These are phyloP conservation scores for Puccinia triticina DNA, from an alignment of 1,284 basidiomycete genomes.

Conservation along the genomic window DNA sequence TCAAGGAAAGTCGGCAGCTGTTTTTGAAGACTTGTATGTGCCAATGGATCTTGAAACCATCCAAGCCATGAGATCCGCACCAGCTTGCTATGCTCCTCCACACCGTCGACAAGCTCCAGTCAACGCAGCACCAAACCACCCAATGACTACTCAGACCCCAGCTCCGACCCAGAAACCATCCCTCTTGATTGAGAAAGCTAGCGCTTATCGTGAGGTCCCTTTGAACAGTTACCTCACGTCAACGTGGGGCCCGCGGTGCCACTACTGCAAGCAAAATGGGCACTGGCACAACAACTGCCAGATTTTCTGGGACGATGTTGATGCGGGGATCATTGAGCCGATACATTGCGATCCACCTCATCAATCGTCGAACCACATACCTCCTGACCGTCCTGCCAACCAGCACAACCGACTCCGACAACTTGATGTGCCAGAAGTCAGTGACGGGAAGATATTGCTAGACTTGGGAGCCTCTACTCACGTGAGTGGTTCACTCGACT, in stretches of 20 bases:
- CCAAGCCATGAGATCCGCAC: not conserved
- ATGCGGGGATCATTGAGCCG: not conserved
- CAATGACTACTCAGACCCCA: no score
- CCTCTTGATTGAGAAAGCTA: not conserved
- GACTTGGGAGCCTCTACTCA: no score
- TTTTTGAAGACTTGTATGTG: no score
- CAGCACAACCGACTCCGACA: not conserved
- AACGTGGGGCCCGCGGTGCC: not conserved
- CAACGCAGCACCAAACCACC: no score
- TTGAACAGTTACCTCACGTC: no score
- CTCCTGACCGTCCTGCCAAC: not conserved
- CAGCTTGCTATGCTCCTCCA: not conserved
- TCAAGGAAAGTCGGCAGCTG: no score
- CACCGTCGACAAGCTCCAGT: no score
- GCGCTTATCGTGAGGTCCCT: not conserved
- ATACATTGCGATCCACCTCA: not conserved
- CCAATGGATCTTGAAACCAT: not conserved
- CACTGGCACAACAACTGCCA: conserved; percentile 22
- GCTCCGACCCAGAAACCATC: not conserved
- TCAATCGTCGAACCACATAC: not conserved
- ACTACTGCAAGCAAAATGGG: not conserved
- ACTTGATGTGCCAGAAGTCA: no score
- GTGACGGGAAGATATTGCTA: no score
- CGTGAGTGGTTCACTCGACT: no score
- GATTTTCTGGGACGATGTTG: not conserved